These are phyloP conservation scores for Russula griseocarnosa DNA, from an alignment of 768 basidiomycete genomes.

Conservation along the genomic window DNA sequence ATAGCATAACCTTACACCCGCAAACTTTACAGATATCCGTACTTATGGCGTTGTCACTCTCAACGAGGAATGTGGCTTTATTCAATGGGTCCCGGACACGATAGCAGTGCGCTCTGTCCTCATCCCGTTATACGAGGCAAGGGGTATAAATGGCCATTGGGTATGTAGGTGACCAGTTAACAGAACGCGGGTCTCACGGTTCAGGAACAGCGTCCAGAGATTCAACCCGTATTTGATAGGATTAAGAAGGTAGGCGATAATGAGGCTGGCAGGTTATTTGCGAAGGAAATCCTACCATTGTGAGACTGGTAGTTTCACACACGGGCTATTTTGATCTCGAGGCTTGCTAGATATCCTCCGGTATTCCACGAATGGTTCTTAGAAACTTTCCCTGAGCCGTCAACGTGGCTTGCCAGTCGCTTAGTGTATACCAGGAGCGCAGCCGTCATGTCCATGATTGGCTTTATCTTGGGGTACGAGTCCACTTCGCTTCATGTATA, in stretches of 20 bases:
- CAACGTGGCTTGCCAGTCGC: slow-evolving; percentile 90
- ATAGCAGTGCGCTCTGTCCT: slow-evolving; percentile 76
- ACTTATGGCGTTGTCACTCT: slow-evolving; percentile 98
- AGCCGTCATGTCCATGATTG: slow-evolving; percentile 99
- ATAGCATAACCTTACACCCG: slow-evolving; percentile 1
- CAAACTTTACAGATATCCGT: slow-evolving; percentile 69
- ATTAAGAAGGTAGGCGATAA: slow-evolving; percentile 51
- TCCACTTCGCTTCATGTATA: not conserved
- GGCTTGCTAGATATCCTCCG: slow-evolving; percentile 57
- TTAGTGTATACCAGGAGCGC: slow-evolving; percentile 81
- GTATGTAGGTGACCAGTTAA: slow-evolving; percentile 38
- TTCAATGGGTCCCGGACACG: slow-evolving; percentile 98
- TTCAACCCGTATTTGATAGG: slow-evolving; percentile 45
- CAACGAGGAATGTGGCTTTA: slow-evolving; percentile 95
- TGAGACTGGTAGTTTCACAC: slow-evolving; percentile 35
- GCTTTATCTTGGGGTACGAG: slow-evolving; percentile 90
- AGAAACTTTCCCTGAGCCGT: slow-evolving; percentile 94
- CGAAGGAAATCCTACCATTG: slow-evolving; percentile 52
- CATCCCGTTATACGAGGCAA: slow-evolving; percentile 57
- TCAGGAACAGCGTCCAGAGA: slow-evolving; percentile 40
- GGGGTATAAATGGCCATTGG: slow-evolving; percentile 42
- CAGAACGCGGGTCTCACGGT: not conserved
- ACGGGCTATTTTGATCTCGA: not conserved
- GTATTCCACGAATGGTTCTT: slow-evolving; percentile 98
- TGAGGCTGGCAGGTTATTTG: slow-evolving; percentile 51